A percentile compares a stretch with the other conserved stretches of the same genome.
These are phyloP conservation scores for Cornus suecica DNA, from an alignment of 148 eudicot species.

Conservation along the genomic window DNA sequence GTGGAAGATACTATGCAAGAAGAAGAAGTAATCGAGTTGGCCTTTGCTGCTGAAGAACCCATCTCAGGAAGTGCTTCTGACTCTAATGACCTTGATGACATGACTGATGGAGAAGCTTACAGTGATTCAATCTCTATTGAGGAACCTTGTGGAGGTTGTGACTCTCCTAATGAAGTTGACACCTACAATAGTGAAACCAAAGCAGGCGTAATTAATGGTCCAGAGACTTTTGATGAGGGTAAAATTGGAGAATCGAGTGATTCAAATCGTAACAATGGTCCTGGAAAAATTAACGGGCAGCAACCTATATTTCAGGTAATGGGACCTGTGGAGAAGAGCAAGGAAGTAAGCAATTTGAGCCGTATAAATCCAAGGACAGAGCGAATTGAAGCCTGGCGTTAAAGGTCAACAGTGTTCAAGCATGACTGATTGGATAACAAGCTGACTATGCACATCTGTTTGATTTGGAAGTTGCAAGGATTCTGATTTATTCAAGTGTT, in stretches of 20 bases:
- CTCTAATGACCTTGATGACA: slow-evolving; percentile 10
- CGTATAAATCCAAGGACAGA: slow-evolving; percentile 42
- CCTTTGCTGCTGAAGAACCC: slow-evolving; percentile 41
- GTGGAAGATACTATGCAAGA: slow-evolving; percentile 29
- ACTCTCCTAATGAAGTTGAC: too few relatives aligned
- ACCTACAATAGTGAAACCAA: slow-evolving; percentile 12
- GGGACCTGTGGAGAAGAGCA: slow-evolving; percentile 31
- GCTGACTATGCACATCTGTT: neutral
- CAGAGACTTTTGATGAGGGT: slow-evolving; percentile 13
- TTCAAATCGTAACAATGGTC: slow-evolving; percentile 19
- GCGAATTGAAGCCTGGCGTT: slow-evolving; percentile 61
- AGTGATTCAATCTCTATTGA: slow-evolving; percentile 23
- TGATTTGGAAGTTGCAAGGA: neutral
- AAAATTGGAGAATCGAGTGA: slow-evolving; percentile 32
- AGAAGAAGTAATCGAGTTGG: slow-evolving; percentile 28
- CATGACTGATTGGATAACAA: too few relatives aligned
- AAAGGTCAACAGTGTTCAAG: slow-evolving; percentile 4
- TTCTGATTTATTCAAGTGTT: neutral
- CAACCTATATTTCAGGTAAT: slow-evolving; percentile 14
- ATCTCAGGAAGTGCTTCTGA: slow-evolving; percentile 32
- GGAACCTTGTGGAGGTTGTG: slow-evolving; percentile 35
- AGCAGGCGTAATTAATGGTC: slow-evolving; percentile 14
- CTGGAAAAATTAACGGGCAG: slow-evolving; percentile 9
- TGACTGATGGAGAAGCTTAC: slow-evolving; percentile 13
- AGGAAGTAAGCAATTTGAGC: slow-evolving; percentile 47